Evolutionary conservation across 495 filamentous ascomycete species (phyloP), one percentile per base, ranked within the genome.

Genomic region (Penicillium daleae): DNA sequence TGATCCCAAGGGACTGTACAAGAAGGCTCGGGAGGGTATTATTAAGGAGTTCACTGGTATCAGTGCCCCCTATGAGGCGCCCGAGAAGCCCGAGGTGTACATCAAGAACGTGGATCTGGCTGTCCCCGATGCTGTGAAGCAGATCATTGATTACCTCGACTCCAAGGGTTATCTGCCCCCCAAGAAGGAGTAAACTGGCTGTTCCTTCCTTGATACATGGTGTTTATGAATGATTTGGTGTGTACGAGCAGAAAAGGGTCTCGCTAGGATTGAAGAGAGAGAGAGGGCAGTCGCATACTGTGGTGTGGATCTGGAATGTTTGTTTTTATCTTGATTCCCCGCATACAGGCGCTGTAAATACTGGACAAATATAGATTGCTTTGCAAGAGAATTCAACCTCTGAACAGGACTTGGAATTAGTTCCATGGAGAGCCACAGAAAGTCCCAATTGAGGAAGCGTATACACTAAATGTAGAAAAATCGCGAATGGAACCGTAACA

Each of bases 11-110:
- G 96, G 94, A 9, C 75, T 99, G 59, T 99, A 99, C 74, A 96
- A 96, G 86, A 97, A 97, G 86, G 95, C 95, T 6, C 82, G 93
- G 19, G 88, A 88, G 53, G 95, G 95, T 15, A 85, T 94, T 71
- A 97, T 98, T 71, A 94, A 94, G 82, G 93, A 98, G 66, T 99
- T 99, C 71, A 99, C 95, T 13, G 96, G 95, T 10, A 92, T 99
- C 62, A 80, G 76, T 60, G 92, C 93, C 31, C 95, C 95, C 5
- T 99, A 99, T 76, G 95, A 99, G 85, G 90, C 85, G 50, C 96
- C 95, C 22, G 86, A 87, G 74, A 83, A 85, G 60, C 86, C 95
- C 9, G 95, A 99, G 83, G 89, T 98, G 63, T 87, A 87, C 65
- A 88, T 99, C 65, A 82, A 84, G 75, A 94, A 89, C 39, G 85